Evolutionary conservation across 2,329 filamentous ascomycete genomes (phyloP), one percentile per base, ranked within the genome.

Genomic region (Chalaropsis ovoidea): DNA sequence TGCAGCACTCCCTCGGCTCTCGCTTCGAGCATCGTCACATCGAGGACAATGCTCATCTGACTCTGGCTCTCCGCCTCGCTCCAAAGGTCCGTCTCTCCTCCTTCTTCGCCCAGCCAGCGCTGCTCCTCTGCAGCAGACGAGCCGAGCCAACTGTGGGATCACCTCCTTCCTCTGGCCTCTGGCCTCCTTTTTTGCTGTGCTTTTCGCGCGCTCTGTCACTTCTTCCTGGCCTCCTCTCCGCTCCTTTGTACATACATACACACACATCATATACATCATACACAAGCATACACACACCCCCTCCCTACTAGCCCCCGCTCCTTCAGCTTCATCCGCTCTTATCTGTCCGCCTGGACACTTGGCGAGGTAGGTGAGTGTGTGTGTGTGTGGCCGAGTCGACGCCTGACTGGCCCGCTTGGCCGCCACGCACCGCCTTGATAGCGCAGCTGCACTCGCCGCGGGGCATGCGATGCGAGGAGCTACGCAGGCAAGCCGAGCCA

Each of bases 21-120:
- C 24, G 52, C 52, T 58, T 58, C 52, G 24, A 35, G 8, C 15
- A 58, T 39, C n/a, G 27, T 35, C 52, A 35, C 52, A 58, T 58
- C 8, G 6, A 19, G 31, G 52, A 58, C 24, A n/a, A n/a, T 35
- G 27, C 13, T n/a, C 52, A 35, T 11, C 8, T 58, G 52, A 35
- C 52, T n/a, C 15, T 35, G 19, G 15, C 47, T 52, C 47, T 52
- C 35, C n/a, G 6, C 52, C 5, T 31, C 17, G 13, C 13, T 35
- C 13, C 24, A 39, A 19, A 47, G n/a, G n/a, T 47, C 43, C n/a
- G 8, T 19, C 43, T 8, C 43, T 43, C 27, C 17, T n/a, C 17
- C 31, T 58, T 31, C 15, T 58, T 35, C 52, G 27, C 17, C 27
- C 7, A n/a, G 17, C 27, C 4, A 58, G 52, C 52, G 52, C 52